Evolutionary conservation across 2,329 filamentous ascomycete species (phyloP).

Genomic region (Neonectria coccinea): DNA sequence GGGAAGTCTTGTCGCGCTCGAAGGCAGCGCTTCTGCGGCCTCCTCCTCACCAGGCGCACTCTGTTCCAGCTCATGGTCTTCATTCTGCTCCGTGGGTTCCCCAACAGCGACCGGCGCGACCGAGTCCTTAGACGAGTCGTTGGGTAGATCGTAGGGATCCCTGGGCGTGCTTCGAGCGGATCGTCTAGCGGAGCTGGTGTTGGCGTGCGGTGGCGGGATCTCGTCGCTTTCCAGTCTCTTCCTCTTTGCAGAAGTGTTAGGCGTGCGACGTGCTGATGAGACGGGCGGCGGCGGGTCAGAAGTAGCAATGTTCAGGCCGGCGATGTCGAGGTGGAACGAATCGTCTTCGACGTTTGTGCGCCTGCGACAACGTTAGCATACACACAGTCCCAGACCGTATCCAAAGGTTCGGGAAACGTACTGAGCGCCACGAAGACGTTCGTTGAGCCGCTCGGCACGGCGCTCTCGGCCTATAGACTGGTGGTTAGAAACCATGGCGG

Average conservation of each 20-base stretch:
- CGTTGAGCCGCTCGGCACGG: constrained; percentile 72
- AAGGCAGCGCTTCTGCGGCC: constrained; percentile 15
- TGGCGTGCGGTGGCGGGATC: constrained; percentile 25
- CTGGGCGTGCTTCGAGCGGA: constrained; percentile 34
- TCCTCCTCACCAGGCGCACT: constrained; percentile 1
- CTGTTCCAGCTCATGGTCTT: constrained; percentile 17
- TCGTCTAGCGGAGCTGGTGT: constrained; percentile 30
- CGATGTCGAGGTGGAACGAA: constrained; percentile 67
- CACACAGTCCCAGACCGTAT: background rate
- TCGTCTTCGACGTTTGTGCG: constrained; percentile 70
- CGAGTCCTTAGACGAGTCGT: constrained; percentile 47
- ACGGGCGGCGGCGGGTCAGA: constrained; percentile 39
- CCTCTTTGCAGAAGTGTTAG: constrained; percentile 63
- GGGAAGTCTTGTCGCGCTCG: constrained; percentile 28
- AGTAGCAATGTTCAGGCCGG: constrained; percentile 51
- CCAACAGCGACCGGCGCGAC: constrained; percentile 29
- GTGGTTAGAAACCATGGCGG: constrained; percentile 1
- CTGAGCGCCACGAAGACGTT: constrained; percentile 74
- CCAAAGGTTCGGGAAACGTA: constrained; percentile 49
- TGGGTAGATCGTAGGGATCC: constrained; percentile 46
- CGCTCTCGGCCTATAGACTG: constrained; percentile 55
- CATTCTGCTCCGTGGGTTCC: constrained; percentile 16
- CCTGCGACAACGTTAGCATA: constrained; percentile 46
- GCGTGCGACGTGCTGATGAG: constrained; percentile 53
- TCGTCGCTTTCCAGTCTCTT: constrained; percentile 50